phyloP scores from a whole-genome alignment of 345 rosid genomes.

The Toxicodendron radicans region DNA sequence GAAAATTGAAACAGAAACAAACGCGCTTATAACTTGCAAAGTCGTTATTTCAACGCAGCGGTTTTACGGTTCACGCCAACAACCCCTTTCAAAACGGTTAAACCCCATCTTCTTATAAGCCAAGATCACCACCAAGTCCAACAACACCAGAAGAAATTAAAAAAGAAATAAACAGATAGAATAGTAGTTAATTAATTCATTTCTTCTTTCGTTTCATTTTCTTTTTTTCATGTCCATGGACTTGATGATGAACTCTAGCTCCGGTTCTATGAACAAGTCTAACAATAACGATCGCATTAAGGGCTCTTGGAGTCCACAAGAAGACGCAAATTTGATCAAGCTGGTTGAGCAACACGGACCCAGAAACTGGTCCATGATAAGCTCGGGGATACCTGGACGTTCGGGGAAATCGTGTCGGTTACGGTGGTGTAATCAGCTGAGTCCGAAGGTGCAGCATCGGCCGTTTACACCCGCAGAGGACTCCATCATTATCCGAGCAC shows the following conservation, averaged over 20 bases:
- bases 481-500: conserved; percentile 45
- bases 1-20: conserved; percentile 18
- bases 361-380: conserved; percentile 67
- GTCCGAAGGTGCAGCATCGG: conserved; percentile 64
- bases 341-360: conserved; percentile 62
- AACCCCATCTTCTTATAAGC: conserved; percentile 15
- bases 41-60: conserved; percentile 37
- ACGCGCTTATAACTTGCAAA: conserved; percentile 33
- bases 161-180: not conserved
- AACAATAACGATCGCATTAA: conserved; percentile 35
- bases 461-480: conserved; percentile 64
- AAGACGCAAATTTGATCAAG: conserved; percentile 48
- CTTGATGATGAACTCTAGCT: conserved; percentile 9
- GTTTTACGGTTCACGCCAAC: conserved; percentile 59
- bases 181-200: not conserved
- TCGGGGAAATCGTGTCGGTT: conserved; percentile 70
- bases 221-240: not conserved
- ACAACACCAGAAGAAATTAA: too few species aligned
- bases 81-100: conserved; percentile 34
- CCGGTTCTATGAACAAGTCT: conserved; percentile 7
- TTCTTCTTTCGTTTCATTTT: not conserved
- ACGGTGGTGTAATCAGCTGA: conserved; percentile 76
- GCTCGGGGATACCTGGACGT: conserved; percentile 57
- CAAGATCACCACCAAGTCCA: not conserved
- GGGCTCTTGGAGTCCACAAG: conserved; percentile 66